Evolutionary conservation across 1,139 yeast genomes (phyloP).

Genomic region (Protomyces lactucae-debilis): DNA sequence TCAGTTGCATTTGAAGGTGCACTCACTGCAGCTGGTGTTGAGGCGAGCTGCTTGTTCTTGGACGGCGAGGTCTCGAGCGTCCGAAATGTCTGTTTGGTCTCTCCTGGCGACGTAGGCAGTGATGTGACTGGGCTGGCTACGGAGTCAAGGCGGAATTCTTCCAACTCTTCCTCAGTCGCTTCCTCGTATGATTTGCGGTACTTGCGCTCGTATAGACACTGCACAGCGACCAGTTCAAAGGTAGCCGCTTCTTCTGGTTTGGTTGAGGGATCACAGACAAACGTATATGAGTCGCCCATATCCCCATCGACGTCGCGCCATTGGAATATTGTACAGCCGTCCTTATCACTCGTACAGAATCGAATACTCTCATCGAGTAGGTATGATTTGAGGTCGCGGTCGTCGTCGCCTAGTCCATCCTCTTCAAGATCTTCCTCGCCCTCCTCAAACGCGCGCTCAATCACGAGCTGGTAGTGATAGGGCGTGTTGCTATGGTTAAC

Average conservation of each 20-base stretch:
- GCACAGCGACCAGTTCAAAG: conserved; percentile 59
- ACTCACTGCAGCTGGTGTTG: conserved; percentile 27
- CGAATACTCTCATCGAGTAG: conserved; percentile 59
- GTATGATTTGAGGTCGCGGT: conserved; percentile 59
- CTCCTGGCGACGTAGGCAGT: conserved; percentile 29
- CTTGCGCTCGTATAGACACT: conserved; percentile 73
- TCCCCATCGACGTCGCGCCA: conserved; percentile 70
- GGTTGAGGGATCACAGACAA: conserved; percentile 63
- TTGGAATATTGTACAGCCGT: conserved; percentile 52
- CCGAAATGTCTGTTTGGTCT: conserved; percentile 11
- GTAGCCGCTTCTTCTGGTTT: conserved; percentile 54
- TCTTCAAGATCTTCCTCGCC: conserved; percentile 53
- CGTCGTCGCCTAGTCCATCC: conserved; percentile 54
- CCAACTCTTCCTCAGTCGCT: conserved; percentile 48
- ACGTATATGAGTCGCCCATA: conserved; percentile 79
- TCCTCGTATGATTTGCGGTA: conserved; percentile 54
- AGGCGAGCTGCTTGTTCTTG: conserved; percentile 21
- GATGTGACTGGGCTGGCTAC: conserved; percentile 12
- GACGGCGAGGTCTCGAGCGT: conserved; percentile 27
- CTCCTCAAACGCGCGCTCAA: conserved; percentile 64
- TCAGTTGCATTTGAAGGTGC: conserved; percentile 18
- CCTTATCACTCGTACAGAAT: conserved; percentile 46
- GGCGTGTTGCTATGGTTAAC: conserved; percentile 59
- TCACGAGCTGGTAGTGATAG: conserved; percentile 63
- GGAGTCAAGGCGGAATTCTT: conserved; percentile 46